Base-by-base conservation (phyloP, 345 rosid species). In the Passiflora organensis region DNA sequence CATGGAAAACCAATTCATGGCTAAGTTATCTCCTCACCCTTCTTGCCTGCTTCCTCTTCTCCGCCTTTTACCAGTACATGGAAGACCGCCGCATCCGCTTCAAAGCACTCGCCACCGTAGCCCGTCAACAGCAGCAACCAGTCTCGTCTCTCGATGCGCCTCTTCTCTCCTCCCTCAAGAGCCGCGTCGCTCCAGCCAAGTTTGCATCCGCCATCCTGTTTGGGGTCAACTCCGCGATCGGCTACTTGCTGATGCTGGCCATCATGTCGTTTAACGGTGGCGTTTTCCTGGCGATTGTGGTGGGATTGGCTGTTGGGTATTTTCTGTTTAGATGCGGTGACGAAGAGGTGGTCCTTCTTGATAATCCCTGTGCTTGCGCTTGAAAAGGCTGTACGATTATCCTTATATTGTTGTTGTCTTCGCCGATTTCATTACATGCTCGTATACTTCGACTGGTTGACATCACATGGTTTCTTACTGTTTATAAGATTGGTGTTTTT, bases 251-350 rank as follows among this genome's bases (percentile, higher is more conserved):
- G 34, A 68, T 68, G 72, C 23, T 68, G 48, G 67, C 67, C 21
- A 47, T 68, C n/a, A 68, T 68, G 72, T 68, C 72, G 10, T 68
- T 62, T 15, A 68, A 68, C 34, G 63, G 72, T 25, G 72, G 72
- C 13, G 72, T 68, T 12, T 56, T 68, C 39, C 18, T 68, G 53
- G 67, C 72, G 0, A 56, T 62, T 15, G 67, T 68, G 4, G 42
- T 21, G 10, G 72, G 72, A 0, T 52, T 68, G 24, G 32, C 63
- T 0, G 48, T 62, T 44, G 72, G 72, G 23, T 68, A 62, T 38
- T 13, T 56, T 5, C 28, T 68, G 46, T 68, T 68, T 11, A 50
- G 67, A 39, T 43, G 59, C 11, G 72, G 15, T 13, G 62, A 60
- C 13, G 72, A 58, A 6, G 59, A 51, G 25, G 32, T 18, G 14